Conservation (phyloP, 2,329 filamentous ascomycete species). For the Xylaria polymorpha region DNA sequence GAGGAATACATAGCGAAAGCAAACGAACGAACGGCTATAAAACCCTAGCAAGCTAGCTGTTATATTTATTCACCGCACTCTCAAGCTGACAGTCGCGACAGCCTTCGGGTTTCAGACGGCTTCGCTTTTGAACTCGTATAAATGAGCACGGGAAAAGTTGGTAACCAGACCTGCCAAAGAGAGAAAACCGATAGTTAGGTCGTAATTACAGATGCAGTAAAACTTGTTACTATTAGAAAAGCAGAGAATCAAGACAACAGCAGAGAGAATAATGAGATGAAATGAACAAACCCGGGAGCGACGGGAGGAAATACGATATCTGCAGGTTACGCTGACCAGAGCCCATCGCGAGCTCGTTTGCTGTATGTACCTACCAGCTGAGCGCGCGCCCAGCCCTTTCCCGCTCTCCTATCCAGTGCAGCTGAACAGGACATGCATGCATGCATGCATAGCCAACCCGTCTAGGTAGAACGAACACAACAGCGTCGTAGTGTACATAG, state of each 20-base stretch:
- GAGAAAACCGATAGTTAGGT: neutral
- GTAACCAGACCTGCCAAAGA: neutral
- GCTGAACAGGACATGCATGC: constrained; percentile 31
- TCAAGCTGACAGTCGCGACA: neutral
- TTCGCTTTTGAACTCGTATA: neutral
- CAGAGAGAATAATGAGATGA: constrained; percentile 9
- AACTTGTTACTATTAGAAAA: neutral
- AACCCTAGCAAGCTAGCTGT: constrained; percentile 9
- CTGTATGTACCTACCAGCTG: too few relatives aligned
- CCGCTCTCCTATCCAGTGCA: constrained; percentile 12
- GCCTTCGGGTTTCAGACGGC: constrained; percentile 9
- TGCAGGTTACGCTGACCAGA: constrained; percentile 9
- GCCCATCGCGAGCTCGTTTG: constrained; percentile 1
- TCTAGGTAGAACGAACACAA: constrained; percentile 30
- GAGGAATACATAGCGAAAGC: constrained; percentile 37
- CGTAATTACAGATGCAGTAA: neutral
- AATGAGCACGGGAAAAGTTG: neutral
- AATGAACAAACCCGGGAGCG: constrained; percentile 12
- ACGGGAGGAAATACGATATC: constrained; percentile 13
- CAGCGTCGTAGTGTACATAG: constrained; percentile 24
- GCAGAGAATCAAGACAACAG: neutral
- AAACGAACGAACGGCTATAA: constrained; percentile 10
- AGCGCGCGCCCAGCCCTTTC: constrained; percentile 21
- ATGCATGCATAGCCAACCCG: too few relatives aligned
- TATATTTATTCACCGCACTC: neutral